Evolutionary conservation across 306 rosid genomes (phyloP), one percentile per base, ranked within the genome.

Genomic region (Prunus fruticosa): DNA sequence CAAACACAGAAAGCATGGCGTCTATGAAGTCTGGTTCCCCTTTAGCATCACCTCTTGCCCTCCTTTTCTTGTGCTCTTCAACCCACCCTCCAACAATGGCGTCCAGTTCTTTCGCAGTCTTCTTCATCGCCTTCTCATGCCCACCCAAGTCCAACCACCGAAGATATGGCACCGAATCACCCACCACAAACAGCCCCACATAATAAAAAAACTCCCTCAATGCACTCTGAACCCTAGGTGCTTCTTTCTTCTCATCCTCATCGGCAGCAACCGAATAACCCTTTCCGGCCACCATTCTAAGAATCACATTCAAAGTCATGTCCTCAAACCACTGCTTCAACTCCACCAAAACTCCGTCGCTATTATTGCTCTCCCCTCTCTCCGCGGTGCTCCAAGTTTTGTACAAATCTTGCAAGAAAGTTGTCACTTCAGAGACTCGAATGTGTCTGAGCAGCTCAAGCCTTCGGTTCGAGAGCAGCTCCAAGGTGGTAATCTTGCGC

Each of bases 141-240:
- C 94, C 94, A 3, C 90, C 93, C 13, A 85, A 51, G 78, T 89
- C 93, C 61, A 87, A 12, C 82, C 84, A 87, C 14, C 79, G 68
- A 11, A 87, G 76, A 43, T 22, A 79, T 0, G 91, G 91, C 20
- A 89, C 57, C 1, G 76, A 77, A 32, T 87, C 93, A 1, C 83
- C 85, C n/a, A 84, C 50, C 14, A 77, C 78, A 56, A 77, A 19
- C 53, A 66, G 2, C 22, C 95, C 90, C 0, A 65, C 2, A 20
- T 76, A 67, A 5, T 79, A 20, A 50, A 88, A 84, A 6, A 81
- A 83, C 5, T 49, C 77, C 30, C 79, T 61, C 32, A 80, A n/a
- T 5, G 75, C 84, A 68, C 54, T 69, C 8, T 75, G 66, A 12
- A 41, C 47, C 14, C 71, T 14, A 10, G 66, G 38, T 11, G 78